Conservation (phyloP, 192 early-diverging fungal genomes). For the Dissophora ornata region DNA sequence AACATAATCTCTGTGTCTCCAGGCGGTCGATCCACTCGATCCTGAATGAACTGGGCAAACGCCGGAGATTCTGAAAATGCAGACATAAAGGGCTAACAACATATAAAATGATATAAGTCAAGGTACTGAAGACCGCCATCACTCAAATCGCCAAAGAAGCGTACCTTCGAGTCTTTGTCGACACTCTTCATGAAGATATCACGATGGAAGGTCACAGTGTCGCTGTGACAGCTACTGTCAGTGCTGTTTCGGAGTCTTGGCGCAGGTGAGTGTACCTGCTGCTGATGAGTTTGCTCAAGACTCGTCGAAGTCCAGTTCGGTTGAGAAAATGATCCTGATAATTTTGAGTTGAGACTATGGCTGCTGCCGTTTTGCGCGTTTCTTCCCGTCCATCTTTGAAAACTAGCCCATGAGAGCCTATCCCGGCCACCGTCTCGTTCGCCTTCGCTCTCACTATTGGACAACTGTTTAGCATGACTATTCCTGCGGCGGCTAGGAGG, state of each 20-base stretch:
- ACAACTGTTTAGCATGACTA: constrained; percentile 31
- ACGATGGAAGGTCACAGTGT: constrained; percentile 62
- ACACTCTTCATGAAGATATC: constrained; percentile 66
- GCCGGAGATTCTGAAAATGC: constrained; percentile 77
- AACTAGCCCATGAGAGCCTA: constrained; percentile 46
- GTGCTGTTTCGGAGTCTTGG: constrained; percentile 23
- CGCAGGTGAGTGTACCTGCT: background rate
- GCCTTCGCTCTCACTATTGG: constrained; percentile 32
- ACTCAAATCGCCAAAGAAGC: background rate
- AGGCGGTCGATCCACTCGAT: constrained; percentile 70
- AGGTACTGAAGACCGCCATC: background rate
- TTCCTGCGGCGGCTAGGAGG: background rate
- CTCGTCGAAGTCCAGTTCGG: background rate
- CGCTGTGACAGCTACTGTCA: constrained; percentile 29
- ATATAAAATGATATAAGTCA: too few relatives aligned
- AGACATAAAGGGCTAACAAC: constrained; percentile 69
- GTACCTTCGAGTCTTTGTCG: constrained; percentile 58
- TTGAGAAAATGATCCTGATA: constrained; percentile 6
- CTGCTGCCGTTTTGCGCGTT: background rate
- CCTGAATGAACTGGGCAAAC: constrained; percentile 82
- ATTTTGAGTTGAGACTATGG: background rate
- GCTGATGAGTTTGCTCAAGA: constrained; percentile 1
- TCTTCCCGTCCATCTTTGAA: constrained; percentile 37
- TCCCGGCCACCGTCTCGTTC: constrained; percentile 35
- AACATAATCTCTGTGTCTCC: constrained; percentile 78